Percentiles rank a stretch among this genome's conserved stretches.
Conservation (phyloP, 768 basidiomycete species). For the Calocera cornea region DNA sequence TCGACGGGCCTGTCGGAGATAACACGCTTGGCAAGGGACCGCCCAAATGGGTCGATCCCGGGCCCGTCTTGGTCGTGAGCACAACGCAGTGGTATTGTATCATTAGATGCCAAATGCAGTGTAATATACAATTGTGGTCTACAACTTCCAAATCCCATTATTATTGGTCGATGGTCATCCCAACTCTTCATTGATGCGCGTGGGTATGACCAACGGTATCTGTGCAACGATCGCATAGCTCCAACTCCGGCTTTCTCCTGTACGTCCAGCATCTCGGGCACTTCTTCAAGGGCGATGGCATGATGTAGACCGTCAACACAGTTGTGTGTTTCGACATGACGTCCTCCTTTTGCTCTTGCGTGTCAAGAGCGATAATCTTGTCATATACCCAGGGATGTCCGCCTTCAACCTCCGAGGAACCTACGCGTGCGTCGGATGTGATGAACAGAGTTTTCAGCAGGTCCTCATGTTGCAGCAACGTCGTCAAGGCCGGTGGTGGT, state of each 20-base stretch:
- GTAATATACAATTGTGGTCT: not conserved
- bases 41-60: not conserved
- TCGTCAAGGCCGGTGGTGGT: not conserved
- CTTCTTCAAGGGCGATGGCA: slow-evolving; percentile 48
- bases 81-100: not conserved
- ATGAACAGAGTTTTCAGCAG: slow-evolving; percentile 66
- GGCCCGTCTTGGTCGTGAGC: no score
- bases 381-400: slow-evolving; percentile 18
- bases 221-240: slow-evolving; percentile 56
- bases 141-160: not conserved
- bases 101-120: not conserved
- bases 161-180: not conserved
- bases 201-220: not conserved
- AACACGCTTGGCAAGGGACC: not conserved
- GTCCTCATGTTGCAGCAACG: slow-evolving; percentile 17
- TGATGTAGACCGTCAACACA: slow-evolving; percentile 39
- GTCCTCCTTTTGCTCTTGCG: no score
- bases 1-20: not conserved
- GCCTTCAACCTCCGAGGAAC: slow-evolving; percentile 27
- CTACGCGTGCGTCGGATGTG: slow-evolving; percentile 53
- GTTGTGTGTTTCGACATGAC: no score
- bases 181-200: no score
- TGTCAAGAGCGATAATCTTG: no score
- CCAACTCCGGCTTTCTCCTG: slow-evolving; percentile 37
- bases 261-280: slow-evolving; percentile 90